Conservation (phyloP, 768 basidiomycete genomes). For the Amanita rubescens region DNA sequence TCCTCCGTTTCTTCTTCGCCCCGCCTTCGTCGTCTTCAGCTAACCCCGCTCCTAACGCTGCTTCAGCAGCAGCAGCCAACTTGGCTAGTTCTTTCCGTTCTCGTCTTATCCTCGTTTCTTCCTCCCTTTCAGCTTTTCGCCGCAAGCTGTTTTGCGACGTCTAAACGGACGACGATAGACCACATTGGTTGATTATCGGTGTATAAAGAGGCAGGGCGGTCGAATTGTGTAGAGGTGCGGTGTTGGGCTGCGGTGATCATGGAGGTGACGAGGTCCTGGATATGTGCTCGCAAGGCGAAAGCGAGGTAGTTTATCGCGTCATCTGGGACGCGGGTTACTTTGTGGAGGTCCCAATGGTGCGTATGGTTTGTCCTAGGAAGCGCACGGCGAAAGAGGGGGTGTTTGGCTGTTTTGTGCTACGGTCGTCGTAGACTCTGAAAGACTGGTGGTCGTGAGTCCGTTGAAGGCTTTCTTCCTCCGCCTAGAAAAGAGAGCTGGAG, state of each 20-base stretch:
- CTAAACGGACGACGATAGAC: conserved; percentile 65
- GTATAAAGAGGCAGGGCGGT: conserved; percentile 56
- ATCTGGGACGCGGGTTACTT: conserved; percentile 58
- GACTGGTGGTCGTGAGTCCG: conserved; percentile 49
- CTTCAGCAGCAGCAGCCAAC: conserved; percentile 61
- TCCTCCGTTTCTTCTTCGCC: conserved; percentile 75
- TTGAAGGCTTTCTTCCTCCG: conserved; percentile 80
- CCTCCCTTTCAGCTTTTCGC: conserved; percentile 71
- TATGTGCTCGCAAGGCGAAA: conserved; percentile 65
- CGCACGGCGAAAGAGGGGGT: conserved; percentile 65
- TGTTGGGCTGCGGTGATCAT: conserved; percentile 67
- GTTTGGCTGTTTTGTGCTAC: conserved; percentile 63
- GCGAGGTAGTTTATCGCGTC: conserved; percentile 74
- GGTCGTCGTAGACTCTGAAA: too few species aligned
- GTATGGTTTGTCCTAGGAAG: conserved; percentile 60
- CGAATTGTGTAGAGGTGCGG: conserved; percentile 64
- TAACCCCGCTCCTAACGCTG: conserved; percentile 28
- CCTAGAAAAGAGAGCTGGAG: conserved; percentile 35
- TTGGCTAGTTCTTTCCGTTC: conserved; percentile 77
- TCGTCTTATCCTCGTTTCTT: conserved; percentile 65
- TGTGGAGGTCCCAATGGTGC: conserved; percentile 61
- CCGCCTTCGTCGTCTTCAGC: conserved; percentile 35
- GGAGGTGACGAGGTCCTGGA: conserved; percentile 58
- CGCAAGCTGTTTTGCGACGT: too few species aligned
- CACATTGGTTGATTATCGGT: conserved; percentile 87